These are phyloP conservation scores for Sodiomyces alkalinus DNA, from an alignment of 2,329 filamentous ascomycete species.

Conservation along the genomic window DNA sequence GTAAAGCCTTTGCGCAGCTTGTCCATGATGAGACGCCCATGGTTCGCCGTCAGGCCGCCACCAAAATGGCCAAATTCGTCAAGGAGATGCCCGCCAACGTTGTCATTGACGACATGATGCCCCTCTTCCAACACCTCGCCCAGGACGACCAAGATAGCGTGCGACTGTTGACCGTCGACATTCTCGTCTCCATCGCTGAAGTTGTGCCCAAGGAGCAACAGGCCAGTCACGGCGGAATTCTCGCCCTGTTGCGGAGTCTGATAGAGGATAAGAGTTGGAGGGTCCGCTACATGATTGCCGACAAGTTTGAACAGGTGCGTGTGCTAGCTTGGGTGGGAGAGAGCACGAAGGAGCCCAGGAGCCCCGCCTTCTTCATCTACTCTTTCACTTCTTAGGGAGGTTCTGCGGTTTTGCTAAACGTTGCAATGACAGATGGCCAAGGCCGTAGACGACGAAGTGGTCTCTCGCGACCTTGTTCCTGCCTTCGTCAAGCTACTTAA, in stretches of 20 bases:
- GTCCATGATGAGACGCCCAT: slow-evolving; percentile 98
- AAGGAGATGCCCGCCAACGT: slow-evolving; percentile 88
- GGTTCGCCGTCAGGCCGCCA: slow-evolving; percentile 93
- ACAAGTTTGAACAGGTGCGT: slow-evolving; percentile 86
- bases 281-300: slow-evolving; percentile 97
- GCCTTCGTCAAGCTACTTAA: slow-evolving; percentile 96
- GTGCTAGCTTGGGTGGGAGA: slow-evolving; percentile 7
- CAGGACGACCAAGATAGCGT: slow-evolving; percentile 97
- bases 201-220: slow-evolving; percentile 97
- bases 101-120: slow-evolving; percentile 97
- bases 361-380: too few species aligned
- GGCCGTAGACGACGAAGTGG: slow-evolving; percentile 93
- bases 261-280: slow-evolving; percentile 99
- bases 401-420: too few species aligned
- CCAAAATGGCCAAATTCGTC: slow-evolving; percentile 92
- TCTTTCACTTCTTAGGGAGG: too few species aligned
- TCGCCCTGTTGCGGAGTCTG: slow-evolving; percentile 78
- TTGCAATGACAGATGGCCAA: slow-evolving; percentile 95
- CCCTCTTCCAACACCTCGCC: slow-evolving; percentile 91
- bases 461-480: slow-evolving; percentile 84
- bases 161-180: slow-evolving; percentile 85
- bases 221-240: slow-evolving; percentile 81
- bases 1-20: slow-evolving; percentile 80
- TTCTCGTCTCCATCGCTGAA: slow-evolving; percentile 91
- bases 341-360: too few species aligned